phyloP scores from a whole-genome alignment of 2,329 filamentous ascomycete species.

The Neoarthrinium moseri region DNA sequence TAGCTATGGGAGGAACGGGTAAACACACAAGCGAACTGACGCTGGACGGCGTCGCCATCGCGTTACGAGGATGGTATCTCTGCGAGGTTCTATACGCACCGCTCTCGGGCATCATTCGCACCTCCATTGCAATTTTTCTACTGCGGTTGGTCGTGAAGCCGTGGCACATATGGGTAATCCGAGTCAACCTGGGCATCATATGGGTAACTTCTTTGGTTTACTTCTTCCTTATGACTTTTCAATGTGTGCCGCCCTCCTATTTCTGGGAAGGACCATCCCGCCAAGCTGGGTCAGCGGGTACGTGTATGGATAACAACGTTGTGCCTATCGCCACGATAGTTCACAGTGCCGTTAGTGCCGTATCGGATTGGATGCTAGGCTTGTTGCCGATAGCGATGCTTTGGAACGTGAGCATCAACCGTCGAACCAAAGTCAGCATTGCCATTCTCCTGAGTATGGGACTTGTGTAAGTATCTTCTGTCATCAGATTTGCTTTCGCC shows the following conservation, averaged over 20 bases:
- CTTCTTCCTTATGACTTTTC: constrained; percentile 47
- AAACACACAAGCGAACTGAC: constrained; percentile 19
- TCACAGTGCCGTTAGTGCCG: constrained; percentile 43
- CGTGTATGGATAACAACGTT: constrained; percentile 37
- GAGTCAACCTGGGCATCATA: constrained; percentile 32
- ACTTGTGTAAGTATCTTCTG: constrained; percentile 37
- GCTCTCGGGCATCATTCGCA: constrained; percentile 36
- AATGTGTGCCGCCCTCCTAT: constrained; percentile 46
- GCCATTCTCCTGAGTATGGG: constrained; percentile 48
- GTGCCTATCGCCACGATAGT: constrained; percentile 42
- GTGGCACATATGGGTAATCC: constrained; percentile 33
- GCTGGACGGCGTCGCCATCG: constrained; percentile 20
- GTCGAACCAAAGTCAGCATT: constrained; percentile 43
- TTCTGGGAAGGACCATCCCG: constrained; percentile 41
- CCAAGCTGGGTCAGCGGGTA: constrained; percentile 32
- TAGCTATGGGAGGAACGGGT: constrained; percentile 27
- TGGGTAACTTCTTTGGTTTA: constrained; percentile 33
- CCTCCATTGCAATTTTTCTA: constrained; percentile 39
- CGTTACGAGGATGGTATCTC: constrained; percentile 35
- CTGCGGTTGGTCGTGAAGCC: constrained; percentile 35
- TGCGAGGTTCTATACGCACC: constrained; percentile 39
- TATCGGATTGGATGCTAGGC: constrained; percentile 48
- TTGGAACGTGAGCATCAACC: constrained; percentile 48
- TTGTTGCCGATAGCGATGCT: constrained; percentile 49
- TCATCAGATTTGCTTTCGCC: constrained; percentile 1